Evolutionary conservation across 345 rosid genomes (phyloP).

Genomic region (Microcos paniculata): DNA sequence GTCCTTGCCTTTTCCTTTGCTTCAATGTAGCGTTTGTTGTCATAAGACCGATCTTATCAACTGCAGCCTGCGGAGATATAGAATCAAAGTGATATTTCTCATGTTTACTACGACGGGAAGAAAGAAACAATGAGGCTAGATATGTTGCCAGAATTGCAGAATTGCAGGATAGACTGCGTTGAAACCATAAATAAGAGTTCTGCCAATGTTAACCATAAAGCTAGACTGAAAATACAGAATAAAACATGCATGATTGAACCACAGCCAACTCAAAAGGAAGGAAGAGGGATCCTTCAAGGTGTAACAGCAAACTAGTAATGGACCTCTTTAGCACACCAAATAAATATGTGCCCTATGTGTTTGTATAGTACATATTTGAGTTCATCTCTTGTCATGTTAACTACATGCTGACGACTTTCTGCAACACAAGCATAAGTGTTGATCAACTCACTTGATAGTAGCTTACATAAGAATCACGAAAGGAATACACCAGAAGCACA

Average conservation of each 20-base stretch:
- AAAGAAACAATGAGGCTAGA: neutral
- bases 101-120: no score
- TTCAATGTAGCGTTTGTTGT: slow-evolving; percentile 90
- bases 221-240: neutral
- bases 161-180: neutral
- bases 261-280: neutral
- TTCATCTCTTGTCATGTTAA: neutral
- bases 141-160: neutral
- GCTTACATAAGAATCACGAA: slow-evolving; percentile 99
- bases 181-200: neutral
- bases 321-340: neutral
- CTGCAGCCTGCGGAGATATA: slow-evolving; percentile 67
- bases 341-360: neutral
- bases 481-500: slow-evolving; percentile 94
- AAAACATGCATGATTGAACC: neutral
- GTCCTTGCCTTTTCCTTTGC: slow-evolving; percentile 96
- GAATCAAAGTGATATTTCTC: no score
- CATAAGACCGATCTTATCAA: slow-evolving; percentile 86
- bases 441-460: slow-evolving; percentile 82
- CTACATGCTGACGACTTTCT: neutral
- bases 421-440: neutral
- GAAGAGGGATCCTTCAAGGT: neutral
- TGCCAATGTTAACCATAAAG: neutral
- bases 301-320: neutral
- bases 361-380: neutral